Percentiles rank a stretch among this genome's conserved stretches.
Evolutionary conservation across 169 alveolate species (phyloP).

Genomic region (Eimeria maxima): DNA sequence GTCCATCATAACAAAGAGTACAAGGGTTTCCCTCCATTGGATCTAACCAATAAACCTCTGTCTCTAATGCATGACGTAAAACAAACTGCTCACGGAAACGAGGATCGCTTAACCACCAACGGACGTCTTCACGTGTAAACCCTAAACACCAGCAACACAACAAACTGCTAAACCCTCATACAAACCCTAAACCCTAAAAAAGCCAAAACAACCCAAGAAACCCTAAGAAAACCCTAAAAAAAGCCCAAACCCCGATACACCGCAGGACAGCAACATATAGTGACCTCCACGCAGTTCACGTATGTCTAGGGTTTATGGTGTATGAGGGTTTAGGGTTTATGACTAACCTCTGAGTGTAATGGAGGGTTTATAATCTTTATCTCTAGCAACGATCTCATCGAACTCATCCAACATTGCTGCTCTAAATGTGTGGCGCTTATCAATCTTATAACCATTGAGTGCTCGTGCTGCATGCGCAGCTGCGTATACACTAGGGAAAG

Average conservation of each 20-base stretch:
- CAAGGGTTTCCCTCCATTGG: constrained; percentile 92
- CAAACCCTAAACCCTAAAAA: constrained; percentile 23
- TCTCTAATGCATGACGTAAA: constrained; percentile 91
- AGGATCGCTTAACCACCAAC: constrained; percentile 93
- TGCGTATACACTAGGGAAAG: constrained; percentile 89
- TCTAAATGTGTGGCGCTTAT: constrained; percentile 87
- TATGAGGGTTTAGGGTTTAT: constrained; percentile 31
- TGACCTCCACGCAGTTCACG: too few relatives aligned
- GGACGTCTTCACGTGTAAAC: constrained; percentile 92
- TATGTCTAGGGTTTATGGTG: not conserved
- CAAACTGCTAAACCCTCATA: not conserved
- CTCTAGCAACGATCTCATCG: constrained; percentile 87
- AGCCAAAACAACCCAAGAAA: not conserved
- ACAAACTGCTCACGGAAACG: constrained; percentile 94
- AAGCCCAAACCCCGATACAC: too few relatives aligned
- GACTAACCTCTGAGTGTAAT: constrained; percentile 82
- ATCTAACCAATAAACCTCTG: constrained; percentile 95
- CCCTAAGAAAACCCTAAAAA: too few relatives aligned
- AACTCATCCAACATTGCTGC: constrained; percentile 91
- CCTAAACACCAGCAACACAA: constrained; percentile 83
- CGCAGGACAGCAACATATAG: too few relatives aligned
- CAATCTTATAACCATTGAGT: constrained; percentile 86
- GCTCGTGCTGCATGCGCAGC: constrained; percentile 88
- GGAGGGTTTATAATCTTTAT: constrained; percentile 89
- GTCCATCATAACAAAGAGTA: constrained; percentile 91